phyloP scores from a whole-genome alignment of 2,329 filamentous ascomycete genomes.

The Atkinsonella hypoxylon region DNA sequence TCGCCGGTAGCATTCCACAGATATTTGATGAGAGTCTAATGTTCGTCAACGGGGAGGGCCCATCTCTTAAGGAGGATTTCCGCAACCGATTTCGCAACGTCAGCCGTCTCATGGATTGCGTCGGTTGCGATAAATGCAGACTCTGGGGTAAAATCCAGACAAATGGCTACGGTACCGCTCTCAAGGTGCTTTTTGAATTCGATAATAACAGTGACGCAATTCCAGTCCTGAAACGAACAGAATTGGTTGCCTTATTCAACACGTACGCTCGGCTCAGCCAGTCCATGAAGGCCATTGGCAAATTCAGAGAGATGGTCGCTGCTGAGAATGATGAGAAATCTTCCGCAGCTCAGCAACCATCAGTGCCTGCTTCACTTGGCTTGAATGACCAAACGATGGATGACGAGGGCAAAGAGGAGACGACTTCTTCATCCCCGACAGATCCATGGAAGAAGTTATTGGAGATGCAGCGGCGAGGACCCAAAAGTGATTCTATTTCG shows the following conservation, averaged over 20 bases:
- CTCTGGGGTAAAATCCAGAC: slow-evolving; percentile 97
- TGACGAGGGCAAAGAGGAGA: slow-evolving; percentile 12
- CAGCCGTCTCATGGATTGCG: slow-evolving; percentile 94
- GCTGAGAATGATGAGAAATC: slow-evolving; percentile 28
- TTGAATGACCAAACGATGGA: slow-evolving; percentile 27
- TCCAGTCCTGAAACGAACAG: slow-evolving; percentile 71
- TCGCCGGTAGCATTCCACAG: slow-evolving; percentile 55
- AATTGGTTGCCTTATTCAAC: slow-evolving; percentile 89
- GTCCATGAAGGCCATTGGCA: slow-evolving; percentile 61
- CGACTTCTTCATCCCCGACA: neutral
- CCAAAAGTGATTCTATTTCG: slow-evolving; percentile 22
- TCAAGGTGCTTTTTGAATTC: slow-evolving; percentile 94
- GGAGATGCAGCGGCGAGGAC: slow-evolving; percentile 18
- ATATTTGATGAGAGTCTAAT: slow-evolving; percentile 94
- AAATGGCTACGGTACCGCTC: slow-evolving; percentile 81
- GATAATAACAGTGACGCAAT: slow-evolving; percentile 54
- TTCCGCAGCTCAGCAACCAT: neutral
- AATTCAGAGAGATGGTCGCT: slow-evolving; percentile 51
- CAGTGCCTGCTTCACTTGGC: neutral
- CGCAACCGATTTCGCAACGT: slow-evolving; percentile 95
- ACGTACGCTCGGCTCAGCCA: slow-evolving; percentile 80
- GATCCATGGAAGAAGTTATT: slow-evolving; percentile 1
- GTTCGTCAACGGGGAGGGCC: slow-evolving; percentile 70
- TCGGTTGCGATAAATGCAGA: slow-evolving; percentile 95
- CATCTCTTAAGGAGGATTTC: slow-evolving; percentile 90